Evolutionary conservation across 129 eudicot species (phyloP).

Genomic region (Escallonia herrerae): DNA sequence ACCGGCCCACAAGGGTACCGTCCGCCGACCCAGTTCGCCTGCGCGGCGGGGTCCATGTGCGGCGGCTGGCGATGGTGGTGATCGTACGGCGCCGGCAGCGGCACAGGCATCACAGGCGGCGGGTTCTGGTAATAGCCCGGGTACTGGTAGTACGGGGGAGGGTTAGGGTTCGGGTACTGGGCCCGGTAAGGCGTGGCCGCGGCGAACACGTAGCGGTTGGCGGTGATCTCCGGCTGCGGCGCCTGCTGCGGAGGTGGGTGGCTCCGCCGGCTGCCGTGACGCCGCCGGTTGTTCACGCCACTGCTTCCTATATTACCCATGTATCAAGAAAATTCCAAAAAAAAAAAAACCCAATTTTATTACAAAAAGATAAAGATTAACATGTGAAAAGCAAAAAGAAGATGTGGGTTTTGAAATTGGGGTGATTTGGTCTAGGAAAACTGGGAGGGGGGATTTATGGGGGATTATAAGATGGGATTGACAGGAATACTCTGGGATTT

Average conservation of each 20-base stretch:
- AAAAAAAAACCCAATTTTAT: background rate
- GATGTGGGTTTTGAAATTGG: background rate
- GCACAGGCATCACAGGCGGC: constrained; percentile 39
- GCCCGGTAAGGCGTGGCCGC: constrained; percentile 76
- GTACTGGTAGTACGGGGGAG: constrained; percentile 61
- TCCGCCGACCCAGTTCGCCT: constrained; percentile 60
- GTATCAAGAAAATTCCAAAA: background rate
- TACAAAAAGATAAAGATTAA: no score
- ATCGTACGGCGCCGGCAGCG: constrained; percentile 66
- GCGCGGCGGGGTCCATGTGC: constrained; percentile 29
- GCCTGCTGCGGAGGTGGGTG: constrained; percentile 47
- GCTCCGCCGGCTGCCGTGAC: constrained; percentile 40
- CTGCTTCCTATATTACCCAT: constrained; percentile 79
- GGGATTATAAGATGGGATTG: background rate
- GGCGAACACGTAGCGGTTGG: constrained; percentile 63
- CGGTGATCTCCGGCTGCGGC: constrained; percentile 49
- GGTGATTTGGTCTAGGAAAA: background rate
- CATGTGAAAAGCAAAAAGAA: background rate
- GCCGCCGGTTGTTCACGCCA: constrained; percentile 43
- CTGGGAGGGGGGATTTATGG: background rate
- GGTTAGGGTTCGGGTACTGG: constrained; percentile 59
- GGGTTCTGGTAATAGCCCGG: constrained; percentile 65
- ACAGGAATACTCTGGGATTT: background rate
- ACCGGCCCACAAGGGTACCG: constrained; percentile 70
- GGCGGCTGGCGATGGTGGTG: constrained; percentile 59